Evolutionary conservation across 495 filamentous ascomycete species (phyloP), one percentile per base, ranked within the genome.

Genomic region (Pyronema domesticum): DNA sequence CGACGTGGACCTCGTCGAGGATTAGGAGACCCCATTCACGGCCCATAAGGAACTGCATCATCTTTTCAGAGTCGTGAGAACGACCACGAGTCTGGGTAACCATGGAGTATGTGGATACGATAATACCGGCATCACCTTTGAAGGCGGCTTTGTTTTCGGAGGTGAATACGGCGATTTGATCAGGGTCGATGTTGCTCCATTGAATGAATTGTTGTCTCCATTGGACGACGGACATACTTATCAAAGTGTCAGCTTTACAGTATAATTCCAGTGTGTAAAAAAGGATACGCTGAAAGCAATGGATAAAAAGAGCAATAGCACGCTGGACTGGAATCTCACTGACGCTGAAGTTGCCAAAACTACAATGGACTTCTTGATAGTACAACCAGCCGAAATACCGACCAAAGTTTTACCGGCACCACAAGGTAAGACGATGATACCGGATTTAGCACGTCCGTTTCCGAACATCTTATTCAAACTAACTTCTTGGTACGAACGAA

Each of bases 21-120:
- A 99, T 85, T 82, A 99, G 87, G 44, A 99, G 74, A 63, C 91
- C 91, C 93, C 91, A 96, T 75, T 99, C 91, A 53, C 89, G 80
- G n/a, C 73, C 73, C 34, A 75, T 78, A 56, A 99, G 75, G 68
- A 94, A 96, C 53, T 95, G 83, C 91, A 96, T 95, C 81, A 96
- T 93, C 71, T 94, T 94, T 66, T 89, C 78, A 37, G 87, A 81
- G 64, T 99, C 91, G 62, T 96, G 80, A 13, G 93, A 89, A 18
- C 91, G 75, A 52, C 82, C 80, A 36, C 85, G 74, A 18, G 83
- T 86, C 63, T 93, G 83, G 7, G 89, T 91, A 9, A 99, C 86
- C 91, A 99, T 99, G 46, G 86, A 87, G 67, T 99, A 99, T 0
- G 91, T 96, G 37, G 87, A 94, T 39, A 99, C 88, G 60, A 96